phyloP scores from a whole-genome alignment of 2,329 filamentous ascomycete genomes.

The Lizonia empirigonia region DNA sequence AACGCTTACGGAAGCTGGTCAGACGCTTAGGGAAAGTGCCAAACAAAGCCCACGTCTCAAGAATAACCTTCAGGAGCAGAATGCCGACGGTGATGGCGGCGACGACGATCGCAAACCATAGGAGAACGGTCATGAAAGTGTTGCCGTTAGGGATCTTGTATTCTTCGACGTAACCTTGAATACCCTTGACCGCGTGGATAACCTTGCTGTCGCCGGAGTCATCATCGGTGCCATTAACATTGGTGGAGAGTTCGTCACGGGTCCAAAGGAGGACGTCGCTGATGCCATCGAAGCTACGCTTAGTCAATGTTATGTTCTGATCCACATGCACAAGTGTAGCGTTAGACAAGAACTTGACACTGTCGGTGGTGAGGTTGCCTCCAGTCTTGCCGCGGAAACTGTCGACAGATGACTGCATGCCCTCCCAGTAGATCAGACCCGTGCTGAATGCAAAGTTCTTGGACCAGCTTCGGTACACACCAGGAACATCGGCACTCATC shows the following conservation, averaged over 20 bases:
- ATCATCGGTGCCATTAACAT: slow-evolving; percentile 49
- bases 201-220: slow-evolving; percentile 49
- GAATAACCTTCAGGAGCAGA: slow-evolving; percentile 85
- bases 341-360: slow-evolving; percentile 74
- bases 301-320: slow-evolving; percentile 60
- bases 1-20: slow-evolving; percentile 87
- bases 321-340: slow-evolving; percentile 74
- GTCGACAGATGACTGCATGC: slow-evolving; percentile 82
- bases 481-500: slow-evolving; percentile 87
- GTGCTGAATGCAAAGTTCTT: slow-evolving; percentile 94
- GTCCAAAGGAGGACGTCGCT: slow-evolving; percentile 55
- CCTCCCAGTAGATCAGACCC: slow-evolving; percentile 81
- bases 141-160: slow-evolving; percentile 85
- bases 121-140: slow-evolving; percentile 92
- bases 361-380: slow-evolving; percentile 83
- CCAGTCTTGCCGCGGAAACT: slow-evolving; percentile 79
- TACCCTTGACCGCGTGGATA: slow-evolving; percentile 69
- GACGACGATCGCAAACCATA: slow-evolving; percentile 86
- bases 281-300: slow-evolving; percentile 55
- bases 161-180: slow-evolving; percentile 82
- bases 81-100: slow-evolving; percentile 84
- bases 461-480: slow-evolving; percentile 85
- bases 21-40: slow-evolving; percentile 82
- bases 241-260: slow-evolving; percentile 55
- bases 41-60: slow-evolving; percentile 90